A percentile compares a stretch with the other conserved stretches of the same genome.
Evolutionary conservation across 23 red algal genomes (phyloP).

Genomic region (Porphyridium purpureum): DNA sequence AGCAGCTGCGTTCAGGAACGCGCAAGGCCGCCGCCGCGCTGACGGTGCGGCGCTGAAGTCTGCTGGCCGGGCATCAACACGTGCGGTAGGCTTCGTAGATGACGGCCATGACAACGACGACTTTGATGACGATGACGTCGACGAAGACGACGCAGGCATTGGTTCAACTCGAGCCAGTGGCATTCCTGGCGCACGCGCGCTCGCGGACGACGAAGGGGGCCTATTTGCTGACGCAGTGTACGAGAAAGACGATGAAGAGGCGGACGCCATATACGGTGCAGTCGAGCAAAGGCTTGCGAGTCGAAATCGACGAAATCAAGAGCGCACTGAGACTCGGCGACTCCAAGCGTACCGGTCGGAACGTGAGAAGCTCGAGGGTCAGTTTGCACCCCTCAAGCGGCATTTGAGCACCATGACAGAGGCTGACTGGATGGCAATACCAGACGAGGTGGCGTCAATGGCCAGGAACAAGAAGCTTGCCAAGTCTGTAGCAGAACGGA

Average conservation of each 20-base stretch:
- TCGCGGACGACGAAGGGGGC: conserved; percentile 41
- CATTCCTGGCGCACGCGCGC: conserved; percentile 7
- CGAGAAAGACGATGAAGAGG: conserved; percentile 68
- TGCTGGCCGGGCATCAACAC: not conserved
- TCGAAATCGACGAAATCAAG: not conserved
- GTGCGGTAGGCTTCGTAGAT: not conserved
- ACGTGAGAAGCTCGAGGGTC: conserved; percentile 22
- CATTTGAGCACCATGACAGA: conserved; percentile 13
- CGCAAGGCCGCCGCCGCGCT: conserved; percentile 1
- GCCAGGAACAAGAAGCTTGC: conserved; percentile 46
- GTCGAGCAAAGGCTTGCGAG: conserved; percentile 45
- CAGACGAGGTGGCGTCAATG: conserved; percentile 50
- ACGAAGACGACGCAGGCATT: not conserved
- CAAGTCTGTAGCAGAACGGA: too few species aligned
- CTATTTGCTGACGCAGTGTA: conserved; percentile 63
- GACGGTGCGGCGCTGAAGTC: not conserved
- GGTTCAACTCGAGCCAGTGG: not conserved
- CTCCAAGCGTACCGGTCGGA: conserved; percentile 10
- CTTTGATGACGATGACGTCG: conserved; percentile 30
- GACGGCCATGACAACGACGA: conserved; percentile 22
- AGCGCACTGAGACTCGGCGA: not conserved
- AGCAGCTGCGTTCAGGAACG: conserved; percentile 31
- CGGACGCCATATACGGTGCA: conserved; percentile 58
- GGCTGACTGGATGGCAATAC: conserved; percentile 51
- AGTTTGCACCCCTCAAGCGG: conserved; percentile 69